phyloP scores from a whole-genome alignment of 129 eudicot species.

The Kitagawia praeruptora region DNA sequence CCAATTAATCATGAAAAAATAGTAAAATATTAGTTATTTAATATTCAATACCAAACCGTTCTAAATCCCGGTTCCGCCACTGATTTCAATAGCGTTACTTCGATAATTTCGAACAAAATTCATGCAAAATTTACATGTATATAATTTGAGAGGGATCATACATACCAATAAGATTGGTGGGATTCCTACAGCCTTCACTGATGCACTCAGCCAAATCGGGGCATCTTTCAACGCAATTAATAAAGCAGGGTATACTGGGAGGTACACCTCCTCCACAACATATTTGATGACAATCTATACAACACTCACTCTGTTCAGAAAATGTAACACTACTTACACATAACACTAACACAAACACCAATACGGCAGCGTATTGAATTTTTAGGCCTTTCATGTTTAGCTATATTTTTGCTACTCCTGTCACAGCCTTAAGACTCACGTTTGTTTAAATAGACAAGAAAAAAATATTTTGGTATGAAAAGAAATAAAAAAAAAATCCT shows the following conservation, averaged over 20 bases:
- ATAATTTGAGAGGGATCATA: background rate
- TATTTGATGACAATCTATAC: background rate
- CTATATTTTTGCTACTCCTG: background rate
- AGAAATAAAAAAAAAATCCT: too few species aligned
- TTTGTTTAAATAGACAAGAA: background rate
- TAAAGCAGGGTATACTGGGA: background rate
- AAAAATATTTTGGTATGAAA: too few species aligned
- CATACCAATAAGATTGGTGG: background rate
- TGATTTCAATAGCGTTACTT: too few species aligned
- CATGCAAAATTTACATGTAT: background rate
- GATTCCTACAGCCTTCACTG: background rate
- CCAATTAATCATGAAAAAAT: too few species aligned
- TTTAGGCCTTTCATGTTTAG: background rate
- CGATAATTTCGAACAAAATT: too few species aligned
- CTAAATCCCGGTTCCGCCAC: too few species aligned
- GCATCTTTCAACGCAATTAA: background rate
- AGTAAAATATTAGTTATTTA: too few species aligned
- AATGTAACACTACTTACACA: background rate
- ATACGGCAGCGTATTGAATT: background rate
- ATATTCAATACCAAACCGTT: too few species aligned
- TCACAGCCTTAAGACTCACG: too few species aligned
- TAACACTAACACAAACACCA: background rate
- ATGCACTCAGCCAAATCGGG: background rate
- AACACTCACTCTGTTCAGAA: background rate
- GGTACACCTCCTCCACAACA: background rate